Evolutionary conservation across 2,329 filamentous ascomycete species (phyloP), one percentile per base, ranked within the genome.

Genomic region (Beauveria scarabaeidicola): DNA sequence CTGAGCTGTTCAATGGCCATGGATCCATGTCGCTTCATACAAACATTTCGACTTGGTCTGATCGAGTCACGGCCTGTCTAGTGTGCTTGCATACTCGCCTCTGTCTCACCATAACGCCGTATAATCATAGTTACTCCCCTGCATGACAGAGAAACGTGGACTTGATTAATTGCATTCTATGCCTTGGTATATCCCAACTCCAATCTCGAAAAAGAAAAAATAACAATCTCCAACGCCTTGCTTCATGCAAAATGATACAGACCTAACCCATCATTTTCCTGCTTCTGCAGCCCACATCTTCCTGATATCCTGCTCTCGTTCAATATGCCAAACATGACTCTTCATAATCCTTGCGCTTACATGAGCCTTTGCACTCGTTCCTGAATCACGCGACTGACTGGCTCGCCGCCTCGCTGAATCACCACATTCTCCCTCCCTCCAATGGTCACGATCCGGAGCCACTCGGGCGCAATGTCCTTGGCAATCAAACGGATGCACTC

Each of bases 341-440:
- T 19, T 17, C 47, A 27, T n/a, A 11, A n/a, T 11, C 7, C 17
- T 11, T 10, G 19, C 52, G 40, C 71, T 25, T 61, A 63, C 62
- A 74, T 48, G 32, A 74, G 61, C 65, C 68, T 72, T 60, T 71
- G 68, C 17, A 74, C 74, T 41, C 72, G 69, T 60, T 72, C 72
- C n/a, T 69, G 66, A 57, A 76, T 70, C 9, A 72, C 66, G 19
- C 70, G 63, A 50, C 74, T 70, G 15, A 74, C 66, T 1, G 75
- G 75, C 63, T 76, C 75, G n/a, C 64, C 64, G 40, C 72, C 73
- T 32, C 74, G 71, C 68, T 81, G 75, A n/a, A 84, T 72, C 4
- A 85, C 79, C 7, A 85, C 79, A 60, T 82, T 82, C 68, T 85
- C 82, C 64, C 78, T 73, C 2, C 79, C 78, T 1, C 75, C 78